Evolutionary conservation across 148 eudicot genomes (phyloP).

Genomic region (Chenopodium suecicum): DNA sequence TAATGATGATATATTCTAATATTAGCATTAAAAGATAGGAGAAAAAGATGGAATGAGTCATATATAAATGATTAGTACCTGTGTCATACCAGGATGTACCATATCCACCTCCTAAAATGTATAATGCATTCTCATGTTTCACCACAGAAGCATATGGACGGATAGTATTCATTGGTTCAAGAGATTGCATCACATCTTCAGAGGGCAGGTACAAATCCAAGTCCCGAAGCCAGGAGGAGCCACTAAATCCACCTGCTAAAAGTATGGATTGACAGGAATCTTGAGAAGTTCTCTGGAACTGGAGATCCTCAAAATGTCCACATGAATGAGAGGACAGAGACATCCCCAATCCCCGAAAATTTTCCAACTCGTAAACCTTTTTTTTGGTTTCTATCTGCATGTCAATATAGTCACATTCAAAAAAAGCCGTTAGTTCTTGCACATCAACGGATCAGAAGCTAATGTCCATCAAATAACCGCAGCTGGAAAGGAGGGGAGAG

Average conservation of each 20-base stretch:
- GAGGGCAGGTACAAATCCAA: conserved; percentile 47
- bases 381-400: conserved; percentile 52
- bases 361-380: conserved; percentile 38
- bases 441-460: background rate
- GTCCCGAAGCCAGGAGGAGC: conserved; percentile 51
- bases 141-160: conserved; percentile 53
- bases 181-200: conserved; percentile 36
- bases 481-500: background rate
- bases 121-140: conserved; percentile 44
- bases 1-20: background rate
- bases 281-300: conserved; percentile 4
- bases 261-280: conserved; percentile 31
- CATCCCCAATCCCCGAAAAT: conserved; percentile 18
- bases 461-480: background rate
- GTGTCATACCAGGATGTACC: conserved; percentile 54
- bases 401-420: background rate
- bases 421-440: background rate
- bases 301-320: conserved; percentile 27
- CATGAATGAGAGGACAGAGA: conserved; percentile 23
- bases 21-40: background rate
- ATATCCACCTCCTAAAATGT: conserved; percentile 59
- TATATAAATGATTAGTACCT: conserved; percentile 36
- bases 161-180: conserved; percentile 47
- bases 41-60: background rate
- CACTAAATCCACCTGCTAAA: conserved; percentile 68